phyloP scores from a whole-genome alignment of 495 filamentous ascomycete genomes.

The Daldinia concentrica region DNA sequence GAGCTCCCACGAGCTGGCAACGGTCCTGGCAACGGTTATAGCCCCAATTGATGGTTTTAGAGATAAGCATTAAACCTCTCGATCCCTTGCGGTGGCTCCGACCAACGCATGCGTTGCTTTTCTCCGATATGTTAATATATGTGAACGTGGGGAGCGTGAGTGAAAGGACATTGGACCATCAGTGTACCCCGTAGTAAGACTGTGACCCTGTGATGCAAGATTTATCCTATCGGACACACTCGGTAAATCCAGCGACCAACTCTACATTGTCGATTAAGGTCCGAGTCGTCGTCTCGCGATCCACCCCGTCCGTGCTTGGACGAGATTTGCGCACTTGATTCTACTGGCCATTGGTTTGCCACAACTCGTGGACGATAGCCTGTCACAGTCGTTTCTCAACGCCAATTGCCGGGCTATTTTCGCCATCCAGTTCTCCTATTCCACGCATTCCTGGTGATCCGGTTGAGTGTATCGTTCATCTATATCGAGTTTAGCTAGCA shows the following conservation, averaged over 20 bases:
- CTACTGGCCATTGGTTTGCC: slow-evolving; percentile 30
- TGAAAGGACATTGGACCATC: slow-evolving; percentile 29
- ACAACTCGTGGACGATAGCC: slow-evolving; percentile 4
- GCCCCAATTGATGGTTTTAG: slow-evolving; percentile 33
- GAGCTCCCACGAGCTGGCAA: slow-evolving; percentile 13
- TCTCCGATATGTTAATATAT: slow-evolving; percentile 40
- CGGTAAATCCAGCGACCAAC: slow-evolving; percentile 35
- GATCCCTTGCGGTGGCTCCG: slow-evolving; percentile 32
- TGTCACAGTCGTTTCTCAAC: slow-evolving; percentile 10
- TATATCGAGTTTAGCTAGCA: slow-evolving; percentile 3
- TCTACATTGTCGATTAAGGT: slow-evolving; percentile 28
- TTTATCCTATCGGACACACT: slow-evolving; percentile 33
- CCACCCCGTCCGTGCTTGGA: slow-evolving; percentile 8
- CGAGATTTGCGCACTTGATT: slow-evolving; percentile 26
- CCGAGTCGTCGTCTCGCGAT: slow-evolving; percentile 20
- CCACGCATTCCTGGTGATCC: slow-evolving; percentile 8
- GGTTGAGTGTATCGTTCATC: not conserved
- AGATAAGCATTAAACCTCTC: slow-evolving; percentile 33
- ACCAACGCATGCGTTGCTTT: slow-evolving; percentile 38
- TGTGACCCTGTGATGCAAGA: slow-evolving; percentile 36
- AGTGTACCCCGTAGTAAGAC: slow-evolving; percentile 39
- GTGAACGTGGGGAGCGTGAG: slow-evolving; percentile 35
- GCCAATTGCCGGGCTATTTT: slow-evolving; percentile 29
- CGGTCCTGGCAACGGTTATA: not conserved
- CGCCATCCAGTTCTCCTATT: slow-evolving; percentile 15